Conservation (phyloP, 495 filamentous ascomycete genomes). For the Penicillium soppii region DNA sequence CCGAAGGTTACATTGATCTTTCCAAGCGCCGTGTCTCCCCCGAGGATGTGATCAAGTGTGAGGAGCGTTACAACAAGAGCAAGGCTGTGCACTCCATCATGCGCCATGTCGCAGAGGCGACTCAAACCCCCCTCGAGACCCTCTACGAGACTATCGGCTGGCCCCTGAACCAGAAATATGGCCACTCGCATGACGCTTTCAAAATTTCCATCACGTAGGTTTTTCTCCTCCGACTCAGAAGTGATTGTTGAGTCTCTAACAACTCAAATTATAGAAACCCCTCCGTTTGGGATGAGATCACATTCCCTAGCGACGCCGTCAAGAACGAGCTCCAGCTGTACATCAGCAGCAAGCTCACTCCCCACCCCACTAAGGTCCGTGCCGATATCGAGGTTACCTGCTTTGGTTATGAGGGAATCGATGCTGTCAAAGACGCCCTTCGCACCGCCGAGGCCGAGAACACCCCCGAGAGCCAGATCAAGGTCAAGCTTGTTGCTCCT, state of each 20-base stretch:
- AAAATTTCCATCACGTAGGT: constrained; percentile 96
- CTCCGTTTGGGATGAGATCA: constrained; percentile 89
- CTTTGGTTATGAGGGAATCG: constrained; percentile 98
- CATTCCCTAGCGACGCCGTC: constrained; percentile 83
- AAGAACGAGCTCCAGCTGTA: constrained; percentile 85
- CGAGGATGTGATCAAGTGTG: constrained; percentile 96
- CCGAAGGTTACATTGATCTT: constrained; percentile 89
- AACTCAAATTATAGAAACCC: constrained; percentile 64
- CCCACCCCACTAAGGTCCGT: constrained; percentile 95
- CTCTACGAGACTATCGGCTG: constrained; percentile 93
- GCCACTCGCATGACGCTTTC: constrained; percentile 95
- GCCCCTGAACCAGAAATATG: constrained; percentile 97
- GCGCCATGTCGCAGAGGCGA: constrained; percentile 97
- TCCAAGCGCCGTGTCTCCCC: constrained; percentile 96
- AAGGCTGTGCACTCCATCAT: constrained; percentile 99
- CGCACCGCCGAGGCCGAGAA: constrained; percentile 85
- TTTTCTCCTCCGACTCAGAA: background rate
- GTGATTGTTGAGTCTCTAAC: constrained; percentile 6
- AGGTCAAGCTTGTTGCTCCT: constrained; percentile 93
- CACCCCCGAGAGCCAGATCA: constrained; percentile 87
- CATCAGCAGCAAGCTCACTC: constrained; percentile 93
- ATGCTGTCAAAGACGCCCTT: constrained; percentile 89
- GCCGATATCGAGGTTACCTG: constrained; percentile 98
- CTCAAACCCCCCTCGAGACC: constrained; percentile 84
- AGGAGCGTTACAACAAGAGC: constrained; percentile 99